A percentile compares a stretch with the other conserved stretches of the same genome.
phyloP scores from a whole-genome alignment of 1,139 yeast species.

The Magnusiomyces ingens region DNA sequence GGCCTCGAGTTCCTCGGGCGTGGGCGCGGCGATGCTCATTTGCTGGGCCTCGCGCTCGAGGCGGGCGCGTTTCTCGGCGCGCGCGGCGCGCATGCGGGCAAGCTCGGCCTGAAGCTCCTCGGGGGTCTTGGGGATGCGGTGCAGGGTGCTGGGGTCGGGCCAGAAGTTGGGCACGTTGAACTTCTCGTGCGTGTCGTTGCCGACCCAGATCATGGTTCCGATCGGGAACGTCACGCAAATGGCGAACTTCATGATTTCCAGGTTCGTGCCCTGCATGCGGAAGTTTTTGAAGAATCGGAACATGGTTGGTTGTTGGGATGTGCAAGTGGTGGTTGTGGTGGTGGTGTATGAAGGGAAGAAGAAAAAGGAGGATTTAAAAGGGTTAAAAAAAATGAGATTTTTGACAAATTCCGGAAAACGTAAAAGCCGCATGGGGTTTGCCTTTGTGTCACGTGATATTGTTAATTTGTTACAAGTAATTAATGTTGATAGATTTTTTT shows the following conservation, averaged over 20 bases:
- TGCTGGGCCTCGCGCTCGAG: conserved; percentile 66
- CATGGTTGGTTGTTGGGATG: too few species aligned
- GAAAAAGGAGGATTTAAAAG: too few species aligned
- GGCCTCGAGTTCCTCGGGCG: neutral
- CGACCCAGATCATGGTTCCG: conserved; percentile 84
- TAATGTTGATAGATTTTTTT: too few species aligned
- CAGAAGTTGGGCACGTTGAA: conserved; percentile 92
- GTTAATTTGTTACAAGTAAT: too few species aligned
- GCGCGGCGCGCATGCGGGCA: conserved; percentile 73
- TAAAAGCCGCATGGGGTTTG: too few species aligned
- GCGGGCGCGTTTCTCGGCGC: conserved; percentile 63
- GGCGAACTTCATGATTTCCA: conserved; percentile 48
- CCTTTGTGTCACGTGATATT: too few species aligned
- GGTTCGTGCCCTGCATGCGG: conserved; percentile 16
- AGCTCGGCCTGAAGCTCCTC: conserved; percentile 87
- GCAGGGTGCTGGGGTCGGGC: conserved; percentile 92
- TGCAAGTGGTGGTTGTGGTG: too few species aligned
- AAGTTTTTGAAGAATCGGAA: conserved; percentile 5
- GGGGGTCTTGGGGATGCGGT: conserved; percentile 87
- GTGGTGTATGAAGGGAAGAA: too few species aligned
- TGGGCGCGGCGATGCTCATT: conserved; percentile 28
- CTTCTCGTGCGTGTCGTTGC: conserved; percentile 80
- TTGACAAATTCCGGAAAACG: too few species aligned
- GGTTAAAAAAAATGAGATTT: too few species aligned
- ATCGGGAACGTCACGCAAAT: conserved; percentile 83